These are phyloP conservation scores for Termitomyces sp. DNA, from an alignment of 768 basidiomycete genomes.

Conservation along the genomic window DNA sequence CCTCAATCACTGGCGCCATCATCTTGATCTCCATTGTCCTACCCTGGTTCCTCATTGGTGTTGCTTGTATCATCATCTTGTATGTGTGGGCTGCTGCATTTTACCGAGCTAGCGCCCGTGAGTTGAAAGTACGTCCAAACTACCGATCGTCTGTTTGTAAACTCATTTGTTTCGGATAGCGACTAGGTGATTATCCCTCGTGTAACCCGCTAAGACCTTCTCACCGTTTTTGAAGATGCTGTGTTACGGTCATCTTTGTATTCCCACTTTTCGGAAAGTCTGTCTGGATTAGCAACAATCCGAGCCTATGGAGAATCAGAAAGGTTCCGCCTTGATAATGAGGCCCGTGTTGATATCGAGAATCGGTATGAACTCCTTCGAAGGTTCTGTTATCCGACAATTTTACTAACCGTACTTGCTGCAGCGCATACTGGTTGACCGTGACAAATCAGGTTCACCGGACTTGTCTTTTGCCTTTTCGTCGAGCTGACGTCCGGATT, in stretches of 20 bases:
- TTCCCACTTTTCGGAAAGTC: conserved; percentile 89
- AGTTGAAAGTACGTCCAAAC: conserved; percentile 62
- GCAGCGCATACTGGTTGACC: conserved; percentile 82
- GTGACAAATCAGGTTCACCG: conserved; percentile 69
- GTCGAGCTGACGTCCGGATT: conserved; percentile 16
- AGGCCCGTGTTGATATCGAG: conserved; percentile 76
- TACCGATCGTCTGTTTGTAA: not conserved
- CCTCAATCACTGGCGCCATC: conserved; percentile 69
- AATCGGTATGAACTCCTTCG: conserved; percentile 50
- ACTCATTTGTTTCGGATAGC: conserved; percentile 29
- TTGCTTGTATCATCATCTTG: conserved; percentile 52
- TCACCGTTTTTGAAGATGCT: conserved; percentile 50
- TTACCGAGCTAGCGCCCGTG: conserved; percentile 84
- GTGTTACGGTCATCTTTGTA: conserved; percentile 86
- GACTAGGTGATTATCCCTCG: conserved; percentile 45
- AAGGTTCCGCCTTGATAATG: conserved; percentile 76
- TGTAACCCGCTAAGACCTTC: not conserved
- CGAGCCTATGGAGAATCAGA: conserved; percentile 81
- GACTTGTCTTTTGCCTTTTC: not conserved
- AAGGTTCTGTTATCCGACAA: not conserved
- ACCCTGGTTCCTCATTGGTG: conserved; percentile 84
- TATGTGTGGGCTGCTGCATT: conserved; percentile 77
- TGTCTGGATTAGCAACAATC: conserved; percentile 85
- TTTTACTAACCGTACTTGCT: not conserved
- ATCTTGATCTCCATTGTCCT: conserved; percentile 76